Percentiles rank a stretch among this genome's conserved stretches.
Conservation (phyloP, 306 rosid genomes). For the Citrullus colocynthis region DNA sequence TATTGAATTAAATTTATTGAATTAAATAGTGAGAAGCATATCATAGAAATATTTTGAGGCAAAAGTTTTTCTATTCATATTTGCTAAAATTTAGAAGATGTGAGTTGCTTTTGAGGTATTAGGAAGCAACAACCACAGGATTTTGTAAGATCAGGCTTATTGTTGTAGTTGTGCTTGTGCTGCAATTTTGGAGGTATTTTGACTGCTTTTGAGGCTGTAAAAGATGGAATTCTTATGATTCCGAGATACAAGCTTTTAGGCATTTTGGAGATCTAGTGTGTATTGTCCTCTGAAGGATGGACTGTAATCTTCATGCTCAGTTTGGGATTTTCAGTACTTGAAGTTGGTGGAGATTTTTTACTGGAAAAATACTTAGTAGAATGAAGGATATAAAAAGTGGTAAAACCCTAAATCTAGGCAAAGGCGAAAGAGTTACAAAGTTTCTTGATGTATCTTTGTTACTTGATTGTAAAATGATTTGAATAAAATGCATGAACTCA, state of each 20-base stretch:
- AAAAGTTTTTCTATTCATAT: background rate
- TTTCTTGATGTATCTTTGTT: background rate
- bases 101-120: background rate
- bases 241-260: background rate
- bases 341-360: background rate
- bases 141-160: background rate
- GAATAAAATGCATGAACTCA: background rate
- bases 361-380: background rate
- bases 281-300: background rate
- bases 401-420: background rate
- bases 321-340: background rate
- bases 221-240: background rate
- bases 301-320: background rate
- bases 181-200: background rate
- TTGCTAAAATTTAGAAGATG: background rate
- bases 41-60: background rate
- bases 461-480: background rate
- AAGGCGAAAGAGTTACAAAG: background rate
- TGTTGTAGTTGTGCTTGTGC: background rate
- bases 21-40: background rate
- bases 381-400: background rate
- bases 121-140: background rate
- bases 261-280: background rate
- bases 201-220: background rate
- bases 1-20: background rate